Conservation (phyloP, 2,329 filamentous ascomycete species). For the Alternaria sp. region DNA sequence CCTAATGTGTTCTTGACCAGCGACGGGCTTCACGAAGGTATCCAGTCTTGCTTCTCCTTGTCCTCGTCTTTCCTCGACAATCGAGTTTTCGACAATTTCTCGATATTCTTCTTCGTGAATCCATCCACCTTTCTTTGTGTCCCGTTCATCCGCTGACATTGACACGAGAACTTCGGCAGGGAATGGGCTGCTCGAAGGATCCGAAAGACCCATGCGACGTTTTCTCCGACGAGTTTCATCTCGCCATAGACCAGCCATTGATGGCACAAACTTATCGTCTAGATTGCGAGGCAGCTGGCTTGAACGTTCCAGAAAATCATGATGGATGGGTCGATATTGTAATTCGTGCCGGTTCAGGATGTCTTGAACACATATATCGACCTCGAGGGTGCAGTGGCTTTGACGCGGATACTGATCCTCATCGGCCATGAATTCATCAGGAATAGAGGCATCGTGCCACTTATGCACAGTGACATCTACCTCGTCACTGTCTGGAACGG, state of each 20-base stretch:
- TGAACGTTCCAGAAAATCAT: slow-evolving; percentile 81
- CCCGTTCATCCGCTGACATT: slow-evolving; percentile 84
- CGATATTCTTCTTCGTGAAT: slow-evolving; percentile 89
- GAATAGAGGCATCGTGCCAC: slow-evolving; percentile 82
- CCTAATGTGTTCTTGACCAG: slow-evolving; percentile 68
- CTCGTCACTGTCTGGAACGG: slow-evolving; percentile 74
- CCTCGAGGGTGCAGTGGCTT: slow-evolving; percentile 88
- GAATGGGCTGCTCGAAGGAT: slow-evolving; percentile 77
- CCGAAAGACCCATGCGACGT: slow-evolving; percentile 69
- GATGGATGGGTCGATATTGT: slow-evolving; percentile 79
- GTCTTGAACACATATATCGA: slow-evolving; percentile 87
- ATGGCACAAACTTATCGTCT: slow-evolving; percentile 85
- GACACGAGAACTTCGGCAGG: slow-evolving; percentile 81
- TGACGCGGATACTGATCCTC: slow-evolving; percentile 73
- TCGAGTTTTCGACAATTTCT: slow-evolving; percentile 69
- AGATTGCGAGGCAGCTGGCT: slow-evolving; percentile 63
- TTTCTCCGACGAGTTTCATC: slow-evolving; percentile 86
- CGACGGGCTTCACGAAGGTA: slow-evolving; percentile 66
- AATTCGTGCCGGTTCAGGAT: slow-evolving; percentile 85
- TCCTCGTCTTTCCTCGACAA: slow-evolving; percentile 68
- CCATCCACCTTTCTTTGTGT: slow-evolving; percentile 80
- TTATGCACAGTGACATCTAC: slow-evolving; percentile 69
- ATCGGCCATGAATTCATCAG: slow-evolving; percentile 66
- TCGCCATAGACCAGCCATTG: slow-evolving; percentile 92
- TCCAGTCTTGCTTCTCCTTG: slow-evolving; percentile 66